These are phyloP conservation scores for Fraxinus angustifolia DNA, from an alignment of 305 asterid species.

Conservation along the genomic window DNA sequence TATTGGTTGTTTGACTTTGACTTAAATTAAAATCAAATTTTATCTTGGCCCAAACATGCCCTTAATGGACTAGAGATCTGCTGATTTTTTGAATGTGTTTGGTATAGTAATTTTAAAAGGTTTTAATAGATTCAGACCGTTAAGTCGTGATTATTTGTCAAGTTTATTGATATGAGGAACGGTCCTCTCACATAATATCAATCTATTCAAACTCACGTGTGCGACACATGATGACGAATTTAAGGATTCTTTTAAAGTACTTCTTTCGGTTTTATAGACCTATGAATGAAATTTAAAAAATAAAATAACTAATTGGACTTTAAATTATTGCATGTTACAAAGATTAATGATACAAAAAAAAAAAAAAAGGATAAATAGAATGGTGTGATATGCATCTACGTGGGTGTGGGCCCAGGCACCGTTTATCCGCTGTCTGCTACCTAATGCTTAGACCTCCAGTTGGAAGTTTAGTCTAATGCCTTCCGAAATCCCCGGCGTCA, in stretches of 20 bases:
- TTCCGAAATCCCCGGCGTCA: constrained; percentile 54
- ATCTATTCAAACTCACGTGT: background rate
- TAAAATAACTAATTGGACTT: background rate
- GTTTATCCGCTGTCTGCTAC: constrained; percentile 13
- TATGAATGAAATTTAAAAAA: background rate
- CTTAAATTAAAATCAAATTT: too few species aligned
- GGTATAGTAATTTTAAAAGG: background rate
- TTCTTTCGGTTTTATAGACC: background rate
- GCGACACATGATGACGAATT: background rate
- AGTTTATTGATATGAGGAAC: background rate
- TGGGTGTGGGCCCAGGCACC: constrained; percentile 6
- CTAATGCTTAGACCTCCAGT: constrained; percentile 24
- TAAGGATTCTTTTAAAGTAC: background rate
- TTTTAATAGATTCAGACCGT: background rate
- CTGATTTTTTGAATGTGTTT: background rate
- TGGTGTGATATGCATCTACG: background rate
- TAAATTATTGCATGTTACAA: background rate
- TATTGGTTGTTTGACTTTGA: too few species aligned
- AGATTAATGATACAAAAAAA: background rate
- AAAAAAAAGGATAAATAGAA: background rate
- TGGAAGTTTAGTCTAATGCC: constrained; percentile 1
- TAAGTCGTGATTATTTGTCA: background rate
- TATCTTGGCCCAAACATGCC: too few species aligned
- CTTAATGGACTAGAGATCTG: background rate
- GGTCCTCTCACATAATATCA: background rate